These are phyloP conservation scores for Wallacemonas rigidus DNA, from an alignment of 208 protist species.

Conservation along the genomic window DNA sequence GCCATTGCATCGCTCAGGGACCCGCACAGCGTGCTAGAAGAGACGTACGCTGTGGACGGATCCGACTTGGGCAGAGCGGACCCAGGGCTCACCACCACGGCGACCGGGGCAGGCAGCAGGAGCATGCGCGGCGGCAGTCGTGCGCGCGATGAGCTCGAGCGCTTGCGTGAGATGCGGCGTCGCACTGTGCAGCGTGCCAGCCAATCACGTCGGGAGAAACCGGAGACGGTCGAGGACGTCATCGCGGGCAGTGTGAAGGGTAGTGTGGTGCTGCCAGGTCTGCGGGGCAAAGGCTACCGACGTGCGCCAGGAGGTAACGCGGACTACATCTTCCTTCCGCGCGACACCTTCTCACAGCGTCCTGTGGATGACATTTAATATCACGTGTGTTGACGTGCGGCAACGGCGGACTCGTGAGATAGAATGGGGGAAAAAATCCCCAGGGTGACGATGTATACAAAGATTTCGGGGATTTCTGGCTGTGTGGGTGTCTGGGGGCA, in stretches of 20 bases:
- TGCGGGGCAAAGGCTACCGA: slow-evolving; percentile 58
- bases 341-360: slow-evolving; percentile 70
- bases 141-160: slow-evolving; percentile 54
- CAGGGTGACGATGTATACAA: too few relatives aligned
- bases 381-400: too few relatives aligned
- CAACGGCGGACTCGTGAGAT: too few relatives aligned
- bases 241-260: slow-evolving; percentile 1
- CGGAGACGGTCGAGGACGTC: slow-evolving; percentile 15
- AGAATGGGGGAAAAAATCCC: too few relatives aligned
- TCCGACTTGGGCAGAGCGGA: background rate
- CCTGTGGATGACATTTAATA: slow-evolving; percentile 18
- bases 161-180: slow-evolving; percentile 50
- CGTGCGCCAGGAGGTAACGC: slow-evolving; percentile 40
- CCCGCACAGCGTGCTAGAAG: slow-evolving; percentile 59
- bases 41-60: slow-evolving; percentile 32
- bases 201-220: slow-evolving; percentile 5
- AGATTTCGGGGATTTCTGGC: too few relatives aligned
- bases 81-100: too few relatives aligned
- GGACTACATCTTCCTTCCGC: slow-evolving; percentile 72
- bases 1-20: slow-evolving; percentile 47
- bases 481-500: too few relatives aligned
- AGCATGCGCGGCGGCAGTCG: slow-evolving; percentile 1
- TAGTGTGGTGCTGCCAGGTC: slow-evolving; percentile 49
- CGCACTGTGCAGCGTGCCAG: slow-evolving; percentile 28
- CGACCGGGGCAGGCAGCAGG: background rate